These are phyloP conservation scores for Ajuga chamaepitys DNA, from an alignment of 257 asterid species.

Conservation along the genomic window DNA sequence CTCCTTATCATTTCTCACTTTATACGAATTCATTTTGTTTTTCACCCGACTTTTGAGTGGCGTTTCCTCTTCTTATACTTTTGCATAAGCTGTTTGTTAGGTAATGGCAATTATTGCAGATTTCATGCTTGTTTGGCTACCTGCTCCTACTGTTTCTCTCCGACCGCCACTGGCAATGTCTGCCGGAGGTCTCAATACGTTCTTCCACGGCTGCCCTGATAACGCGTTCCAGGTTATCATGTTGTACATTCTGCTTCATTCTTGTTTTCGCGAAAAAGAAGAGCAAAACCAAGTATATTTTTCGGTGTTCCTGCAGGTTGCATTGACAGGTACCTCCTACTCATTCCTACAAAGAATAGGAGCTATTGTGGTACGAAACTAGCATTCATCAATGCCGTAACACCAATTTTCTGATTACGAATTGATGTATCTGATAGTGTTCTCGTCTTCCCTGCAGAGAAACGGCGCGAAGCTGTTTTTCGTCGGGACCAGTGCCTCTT, in stretches of 20 bases:
- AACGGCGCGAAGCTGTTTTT: slow-evolving; percentile 85
- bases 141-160: slow-evolving; percentile 93
- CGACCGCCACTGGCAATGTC: slow-evolving; percentile 52
- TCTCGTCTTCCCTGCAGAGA: slow-evolving; percentile 48
- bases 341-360: slow-evolving; percentile 70
- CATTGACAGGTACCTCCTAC: slow-evolving; percentile 87
- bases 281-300: not conserved
- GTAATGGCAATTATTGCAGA: slow-evolving; percentile 96
- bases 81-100: slow-evolving; percentile 32
- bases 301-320: slow-evolving; percentile 46
- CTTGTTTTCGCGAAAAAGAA: not conserved
- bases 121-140: slow-evolving; percentile 98
- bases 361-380: slow-evolving; percentile 64
- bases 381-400: not conserved
- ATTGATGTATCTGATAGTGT: slow-evolving; percentile 11
- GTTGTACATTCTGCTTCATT: slow-evolving; percentile 1
- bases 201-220: slow-evolving; percentile 89
- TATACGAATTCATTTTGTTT: too few relatives aligned
- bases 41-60: not conserved
- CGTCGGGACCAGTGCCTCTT: slow-evolving; percentile 88
- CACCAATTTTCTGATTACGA: not conserved
- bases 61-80: not conserved
- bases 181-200: slow-evolving; percentile 62
- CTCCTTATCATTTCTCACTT: too few relatives aligned
- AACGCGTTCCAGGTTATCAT: slow-evolving; percentile 85